Evolutionary conservation across 2,329 filamentous ascomycete genomes (phyloP), one percentile per base, ranked within the genome.

Genomic region (Phyllachora maydis): DNA sequence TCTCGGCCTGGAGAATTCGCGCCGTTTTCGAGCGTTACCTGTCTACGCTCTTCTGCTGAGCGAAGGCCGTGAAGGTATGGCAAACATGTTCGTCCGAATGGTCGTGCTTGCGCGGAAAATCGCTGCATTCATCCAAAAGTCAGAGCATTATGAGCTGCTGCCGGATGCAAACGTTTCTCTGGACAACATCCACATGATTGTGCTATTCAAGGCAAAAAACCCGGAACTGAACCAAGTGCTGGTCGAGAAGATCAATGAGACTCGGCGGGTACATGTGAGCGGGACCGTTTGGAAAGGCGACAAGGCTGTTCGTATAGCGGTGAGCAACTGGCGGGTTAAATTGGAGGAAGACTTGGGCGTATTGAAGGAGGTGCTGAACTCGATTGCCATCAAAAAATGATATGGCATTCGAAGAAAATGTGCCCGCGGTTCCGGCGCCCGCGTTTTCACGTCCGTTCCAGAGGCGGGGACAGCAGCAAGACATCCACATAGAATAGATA

Each of bases 21-120:
- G 83, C 18, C 72, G 83, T 5, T 91, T 93, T 52, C 67, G 85
- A 25, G 83, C 83, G 1, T 54, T 93, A n/a, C 83, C 85, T 0
- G 75, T 81, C 6, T 93, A 93, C 40, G 71, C 79, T 8, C 75
- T 72, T 0, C 58, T 93, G 3, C 43, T 73, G 11, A 72, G 74
- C 22, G 74, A 88, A 36, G 85, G 85, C 1, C 55, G 56, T 2
- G 42, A 56, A 0, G 82, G 81, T 0, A 65, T 90, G 32, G 53
- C 56, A 1, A 52, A 57, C 1, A 73, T 92, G 50, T 52, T 92
- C 4, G 56, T 64, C 30, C 60, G 65, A 14, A 82, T 92, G 52
- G 69, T 82, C 14, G 46, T 52, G 4, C 57, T 92, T 5, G 68
- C 81, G 0, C 60, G 81, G 12, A 54, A 46, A 10, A 59, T 92